Conservation (phyloP, 192 early-diverging fungal species). For the Podochytrium sp. region DNA sequence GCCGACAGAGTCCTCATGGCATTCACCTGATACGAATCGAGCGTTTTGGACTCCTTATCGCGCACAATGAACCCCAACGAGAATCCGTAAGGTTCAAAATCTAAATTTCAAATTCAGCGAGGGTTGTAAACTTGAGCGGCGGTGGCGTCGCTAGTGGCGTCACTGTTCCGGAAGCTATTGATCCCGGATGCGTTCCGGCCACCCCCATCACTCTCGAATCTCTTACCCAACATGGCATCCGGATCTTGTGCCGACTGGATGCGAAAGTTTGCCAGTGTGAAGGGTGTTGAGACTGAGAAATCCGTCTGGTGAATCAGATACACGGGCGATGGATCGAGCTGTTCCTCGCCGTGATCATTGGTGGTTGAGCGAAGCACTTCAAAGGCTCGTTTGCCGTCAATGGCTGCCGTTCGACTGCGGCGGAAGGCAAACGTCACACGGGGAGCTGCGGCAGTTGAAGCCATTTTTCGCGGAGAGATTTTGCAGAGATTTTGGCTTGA, state of each 20-base stretch:
- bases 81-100: neutral
- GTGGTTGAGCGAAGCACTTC: neutral
- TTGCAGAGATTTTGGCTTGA: too few species aligned
- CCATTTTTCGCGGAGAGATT: too few species aligned
- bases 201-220: too few species aligned
- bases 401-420: neutral
- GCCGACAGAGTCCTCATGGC: neutral
- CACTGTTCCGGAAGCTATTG: too few species aligned
- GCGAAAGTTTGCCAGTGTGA: neutral
- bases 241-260: neutral
- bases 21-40: neutral
- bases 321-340: neutral
- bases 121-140: neutral
- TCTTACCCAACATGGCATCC: neutral
- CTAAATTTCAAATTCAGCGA: neutral
- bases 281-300: neutral
- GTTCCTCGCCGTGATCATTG: neutral
- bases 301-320: neutral
- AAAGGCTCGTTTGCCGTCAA: neutral
- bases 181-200: too few species aligned
- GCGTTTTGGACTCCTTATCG: neutral
- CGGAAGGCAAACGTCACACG: constrained; percentile 25
- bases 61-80: neutral
- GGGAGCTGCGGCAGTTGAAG: too few species aligned
- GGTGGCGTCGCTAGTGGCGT: neutral